Conservation (phyloP, 2,329 filamentous ascomycete species). For the Aureobasidium melanogenum region DNA sequence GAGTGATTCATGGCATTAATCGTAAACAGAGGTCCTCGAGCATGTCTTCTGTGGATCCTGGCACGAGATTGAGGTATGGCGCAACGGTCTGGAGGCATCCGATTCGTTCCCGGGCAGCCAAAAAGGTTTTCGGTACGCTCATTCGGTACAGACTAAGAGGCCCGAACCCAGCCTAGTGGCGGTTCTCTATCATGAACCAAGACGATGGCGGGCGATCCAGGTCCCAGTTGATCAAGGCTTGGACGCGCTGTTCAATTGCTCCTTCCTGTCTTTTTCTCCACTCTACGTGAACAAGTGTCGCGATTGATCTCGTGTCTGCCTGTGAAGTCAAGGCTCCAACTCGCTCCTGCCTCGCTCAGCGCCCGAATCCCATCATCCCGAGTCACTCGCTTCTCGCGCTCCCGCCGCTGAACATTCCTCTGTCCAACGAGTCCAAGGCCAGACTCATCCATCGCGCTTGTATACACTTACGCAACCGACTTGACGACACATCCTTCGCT, state of each 20-base stretch:
- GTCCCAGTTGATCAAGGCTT: slow-evolving; percentile 9
- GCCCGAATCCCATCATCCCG: not conserved
- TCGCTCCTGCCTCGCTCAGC: not conserved
- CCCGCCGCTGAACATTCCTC: not conserved
- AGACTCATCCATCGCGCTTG: not conserved
- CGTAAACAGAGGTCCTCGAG: not conserved
- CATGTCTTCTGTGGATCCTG: not conserved
- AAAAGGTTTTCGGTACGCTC: slow-evolving; percentile 12
- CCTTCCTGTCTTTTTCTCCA: slow-evolving; percentile 7
- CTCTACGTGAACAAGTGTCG: slow-evolving; percentile 7
- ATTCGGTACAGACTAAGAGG: slow-evolving; percentile 11
- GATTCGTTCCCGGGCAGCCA: slow-evolving; percentile 11
- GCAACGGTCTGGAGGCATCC: slow-evolving; percentile 7
- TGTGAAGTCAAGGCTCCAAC: not conserved
- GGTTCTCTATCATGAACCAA: slow-evolving; percentile 11
- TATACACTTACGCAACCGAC: not conserved
- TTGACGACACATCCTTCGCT: not conserved
- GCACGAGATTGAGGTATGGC: slow-evolving; percentile 2
- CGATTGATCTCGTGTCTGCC: not conserved
- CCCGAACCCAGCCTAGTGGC: slow-evolving; percentile 12
- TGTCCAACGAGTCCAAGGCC: not conserved
- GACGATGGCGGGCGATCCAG: slow-evolving; percentile 10
- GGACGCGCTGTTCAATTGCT: slow-evolving; percentile 3
- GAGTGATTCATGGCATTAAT: not conserved
- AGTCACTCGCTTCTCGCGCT: slow-evolving; percentile 8